Evolutionary conservation across 352 stramenopile genomes (phyloP).

Genomic region (Phytopythium helicoides): DNA sequence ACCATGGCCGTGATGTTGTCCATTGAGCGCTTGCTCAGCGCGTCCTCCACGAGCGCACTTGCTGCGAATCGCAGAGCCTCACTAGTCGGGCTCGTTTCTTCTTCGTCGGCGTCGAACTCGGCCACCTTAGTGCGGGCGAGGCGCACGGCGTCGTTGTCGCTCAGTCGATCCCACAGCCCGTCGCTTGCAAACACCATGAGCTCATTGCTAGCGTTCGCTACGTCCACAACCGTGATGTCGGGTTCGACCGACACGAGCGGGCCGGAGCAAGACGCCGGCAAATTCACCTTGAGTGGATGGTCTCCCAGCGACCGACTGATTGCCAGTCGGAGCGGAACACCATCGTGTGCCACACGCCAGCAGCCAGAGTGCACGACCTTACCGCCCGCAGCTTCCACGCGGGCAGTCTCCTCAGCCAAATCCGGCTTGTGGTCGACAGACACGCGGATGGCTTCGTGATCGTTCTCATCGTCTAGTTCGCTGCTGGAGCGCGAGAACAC

Average conservation of each 20-base stretch:
- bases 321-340: constrained; percentile 64
- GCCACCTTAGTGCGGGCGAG: constrained; percentile 55
- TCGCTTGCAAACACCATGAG: constrained; percentile 77
- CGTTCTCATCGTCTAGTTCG: constrained; percentile 16
- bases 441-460: constrained; percentile 40
- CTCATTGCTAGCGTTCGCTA: constrained; percentile 41
- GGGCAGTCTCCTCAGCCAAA: constrained; percentile 51
- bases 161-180: constrained; percentile 76
- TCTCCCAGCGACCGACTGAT: constrained; percentile 80
- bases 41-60: constrained; percentile 62
- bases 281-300: constrained; percentile 69
- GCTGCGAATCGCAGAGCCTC: constrained; percentile 58
- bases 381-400: constrained; percentile 61
- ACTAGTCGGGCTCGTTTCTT: constrained; percentile 13
- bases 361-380: constrained; percentile 82
- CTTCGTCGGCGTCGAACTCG: constrained; percentile 32
- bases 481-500: constrained; percentile 33
- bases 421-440: constrained; percentile 83
- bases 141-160: constrained; percentile 59
- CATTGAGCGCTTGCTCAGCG: constrained; percentile 66
- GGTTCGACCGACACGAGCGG: constrained; percentile 70
- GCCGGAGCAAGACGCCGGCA: constrained; percentile 53
- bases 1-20: constrained; percentile 86
- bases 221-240: constrained; percentile 67
- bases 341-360: constrained; percentile 80